These are phyloP conservation scores for Leccinum arenicola DNA, from an alignment of 768 basidiomycete species.

Conservation along the genomic window DNA sequence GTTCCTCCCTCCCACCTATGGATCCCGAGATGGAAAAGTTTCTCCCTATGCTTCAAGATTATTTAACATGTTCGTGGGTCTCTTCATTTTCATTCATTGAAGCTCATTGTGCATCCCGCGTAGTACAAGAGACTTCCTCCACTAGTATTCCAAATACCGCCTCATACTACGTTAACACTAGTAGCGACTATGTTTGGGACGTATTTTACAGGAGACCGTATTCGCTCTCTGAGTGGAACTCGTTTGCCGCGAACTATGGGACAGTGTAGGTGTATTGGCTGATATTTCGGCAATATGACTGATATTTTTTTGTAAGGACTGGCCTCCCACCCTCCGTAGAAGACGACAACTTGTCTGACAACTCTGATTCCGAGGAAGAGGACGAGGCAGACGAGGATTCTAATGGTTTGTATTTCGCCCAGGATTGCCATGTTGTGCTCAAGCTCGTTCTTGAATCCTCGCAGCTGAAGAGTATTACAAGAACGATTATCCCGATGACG, in stretches of 20 bases:
- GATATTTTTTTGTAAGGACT: slow-evolving; percentile 39
- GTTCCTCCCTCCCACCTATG: slow-evolving; percentile 27
- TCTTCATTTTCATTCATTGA: background rate
- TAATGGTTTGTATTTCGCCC: slow-evolving; percentile 50
- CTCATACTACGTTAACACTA: background rate
- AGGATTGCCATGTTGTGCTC: background rate
- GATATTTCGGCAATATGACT: background rate
- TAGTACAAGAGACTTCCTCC: slow-evolving; percentile 29
- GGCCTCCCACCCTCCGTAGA: slow-evolving; percentile 59
- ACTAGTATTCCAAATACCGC: background rate
- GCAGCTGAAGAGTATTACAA: slow-evolving; percentile 81
- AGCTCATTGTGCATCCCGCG: background rate
- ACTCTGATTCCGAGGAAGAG: slow-evolving; percentile 63
- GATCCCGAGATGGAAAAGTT: slow-evolving; percentile 77
- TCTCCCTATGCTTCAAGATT: slow-evolving; percentile 72
- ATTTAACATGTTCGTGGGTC: slow-evolving; percentile 52
- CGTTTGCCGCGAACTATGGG: slow-evolving; percentile 52
- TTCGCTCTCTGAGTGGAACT: slow-evolving; percentile 58
- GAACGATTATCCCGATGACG: slow-evolving; percentile 82
- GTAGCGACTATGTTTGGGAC: slow-evolving; percentile 78
- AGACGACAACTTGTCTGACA: slow-evolving; percentile 53
- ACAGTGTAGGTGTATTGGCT: slow-evolving; percentile 50
- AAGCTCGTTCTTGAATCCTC: background rate
- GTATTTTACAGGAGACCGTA: slow-evolving; percentile 74
- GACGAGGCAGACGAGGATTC: slow-evolving; percentile 85